These are phyloP conservation scores for Penicillium alfredii DNA, from an alignment of 495 filamentous ascomycete species.

Conservation along the genomic window DNA sequence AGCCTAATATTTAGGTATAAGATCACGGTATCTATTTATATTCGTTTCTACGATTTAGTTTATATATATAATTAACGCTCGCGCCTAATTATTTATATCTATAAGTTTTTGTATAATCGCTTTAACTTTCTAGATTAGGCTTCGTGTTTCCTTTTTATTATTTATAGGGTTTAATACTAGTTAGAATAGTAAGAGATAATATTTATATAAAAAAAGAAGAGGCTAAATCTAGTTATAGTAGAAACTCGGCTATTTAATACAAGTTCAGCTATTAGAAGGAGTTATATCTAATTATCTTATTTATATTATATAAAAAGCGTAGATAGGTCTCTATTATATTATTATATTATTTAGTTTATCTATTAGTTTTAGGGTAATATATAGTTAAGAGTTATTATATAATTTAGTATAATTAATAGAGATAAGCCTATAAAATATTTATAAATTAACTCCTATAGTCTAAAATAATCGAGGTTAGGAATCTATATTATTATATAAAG, in stretches of 20 bases:
- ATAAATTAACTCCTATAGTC: not conserved
- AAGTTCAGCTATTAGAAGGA: not conserved
- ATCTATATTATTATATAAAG: not conserved
- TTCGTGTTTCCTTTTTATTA: not conserved
- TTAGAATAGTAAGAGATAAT: not conserved
- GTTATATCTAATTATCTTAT: not conserved
- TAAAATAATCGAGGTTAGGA: not conserved
- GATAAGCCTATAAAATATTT: not conserved
- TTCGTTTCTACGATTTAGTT: not conserved
- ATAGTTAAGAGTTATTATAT: not conserved
- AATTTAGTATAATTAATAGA: not conserved
- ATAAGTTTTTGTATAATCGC: not conserved
- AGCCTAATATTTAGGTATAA: not conserved
- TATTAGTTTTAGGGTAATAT: not conserved
- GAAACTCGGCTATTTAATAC: not conserved
- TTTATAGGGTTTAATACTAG: not conserved
- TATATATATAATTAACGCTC: not conserved
- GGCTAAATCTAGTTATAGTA: not conserved
- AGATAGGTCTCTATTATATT: not conserved
- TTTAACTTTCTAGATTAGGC: not conserved
- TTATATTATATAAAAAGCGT: not conserved
- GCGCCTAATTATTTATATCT: not conserved
- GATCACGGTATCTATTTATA: not conserved
- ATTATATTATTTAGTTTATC: not conserved
- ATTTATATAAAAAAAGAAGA: not conserved